These are phyloP conservation scores for Phenoliferia sp. DNA, from an alignment of 1,284 basidiomycete genomes.

Conservation along the genomic window DNA sequence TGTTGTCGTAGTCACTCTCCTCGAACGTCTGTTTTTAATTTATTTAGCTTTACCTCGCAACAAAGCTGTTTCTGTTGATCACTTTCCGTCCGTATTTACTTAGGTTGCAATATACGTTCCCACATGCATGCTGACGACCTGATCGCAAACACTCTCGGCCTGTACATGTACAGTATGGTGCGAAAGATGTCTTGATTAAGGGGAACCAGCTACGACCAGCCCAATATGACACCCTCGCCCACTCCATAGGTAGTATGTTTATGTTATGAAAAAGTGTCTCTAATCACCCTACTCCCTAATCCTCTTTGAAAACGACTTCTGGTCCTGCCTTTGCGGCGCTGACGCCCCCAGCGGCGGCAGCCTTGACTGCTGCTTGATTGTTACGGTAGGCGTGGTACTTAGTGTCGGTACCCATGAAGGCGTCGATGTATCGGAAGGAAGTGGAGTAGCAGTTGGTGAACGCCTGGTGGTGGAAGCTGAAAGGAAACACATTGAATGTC, in stretches of 20 bases:
- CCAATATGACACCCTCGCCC: neutral
- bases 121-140: no score
- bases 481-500: neutral
- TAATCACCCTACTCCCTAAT: no score
- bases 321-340: neutral
- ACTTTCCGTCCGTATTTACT: no score
- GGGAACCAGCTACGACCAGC: neutral
- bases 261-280: neutral
- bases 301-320: neutral
- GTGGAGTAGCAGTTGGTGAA: conserved; percentile 38
- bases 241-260: neutral
- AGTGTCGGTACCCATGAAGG: conserved; percentile 30
- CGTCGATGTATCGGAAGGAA: conserved; percentile 34
- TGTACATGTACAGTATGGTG: no score
- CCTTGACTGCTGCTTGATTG: conserved; percentile 25
- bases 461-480: conserved; percentile 28
- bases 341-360: conserved; percentile 11
- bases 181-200: no score
- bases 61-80: no score
- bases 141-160: no score
- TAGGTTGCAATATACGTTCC: no score
- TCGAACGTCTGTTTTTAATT: no score
- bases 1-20: no score
- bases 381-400: conserved; percentile 35
- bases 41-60: no score